These are phyloP conservation scores for Leishmania gerbilli DNA, from an alignment of 208 protist species.

Conservation along the genomic window DNA sequence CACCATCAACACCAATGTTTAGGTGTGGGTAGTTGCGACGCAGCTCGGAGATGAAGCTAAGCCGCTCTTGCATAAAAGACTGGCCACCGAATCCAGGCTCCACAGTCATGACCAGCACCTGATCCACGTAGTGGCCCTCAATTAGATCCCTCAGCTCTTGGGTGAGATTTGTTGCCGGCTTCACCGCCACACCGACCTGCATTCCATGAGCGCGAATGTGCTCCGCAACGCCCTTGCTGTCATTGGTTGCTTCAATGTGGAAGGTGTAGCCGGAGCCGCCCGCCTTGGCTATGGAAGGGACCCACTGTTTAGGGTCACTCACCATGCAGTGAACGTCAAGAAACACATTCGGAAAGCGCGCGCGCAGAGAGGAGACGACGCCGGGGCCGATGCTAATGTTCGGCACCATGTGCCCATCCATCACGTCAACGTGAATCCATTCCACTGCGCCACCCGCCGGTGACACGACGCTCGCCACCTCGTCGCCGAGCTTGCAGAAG, in stretches of 20 bases:
- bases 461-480: constrained; percentile 80
- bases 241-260: constrained; percentile 93
- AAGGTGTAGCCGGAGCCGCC: constrained; percentile 95
- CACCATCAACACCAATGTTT: constrained; percentile 99
- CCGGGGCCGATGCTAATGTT: constrained; percentile 97
- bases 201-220: constrained; percentile 75
- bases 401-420: constrained; percentile 98
- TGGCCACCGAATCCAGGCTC: constrained; percentile 99
- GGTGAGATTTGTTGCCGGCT: constrained; percentile 92
- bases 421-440: constrained; percentile 98
- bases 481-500: constrained; percentile 83
- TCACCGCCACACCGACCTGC: constrained; percentile 97
- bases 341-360: constrained; percentile 80
- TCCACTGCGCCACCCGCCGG: constrained; percentile 48
- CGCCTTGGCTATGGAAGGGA: constrained; percentile 85
- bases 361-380: constrained; percentile 91
- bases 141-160: constrained; percentile 54
- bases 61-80: constrained; percentile 97
- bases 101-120: constrained; percentile 99
- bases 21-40: constrained; percentile 83
- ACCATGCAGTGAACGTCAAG: constrained; percentile 98
- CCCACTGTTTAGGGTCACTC: constrained; percentile 88
- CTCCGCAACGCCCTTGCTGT: constrained; percentile 57
- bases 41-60: constrained; percentile 96
- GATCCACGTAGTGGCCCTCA: constrained; percentile 92